These are phyloP conservation scores for Neopestalotiopsis sp. DNA, from an alignment of 2,329 filamentous ascomycete species.

Conservation along the genomic window DNA sequence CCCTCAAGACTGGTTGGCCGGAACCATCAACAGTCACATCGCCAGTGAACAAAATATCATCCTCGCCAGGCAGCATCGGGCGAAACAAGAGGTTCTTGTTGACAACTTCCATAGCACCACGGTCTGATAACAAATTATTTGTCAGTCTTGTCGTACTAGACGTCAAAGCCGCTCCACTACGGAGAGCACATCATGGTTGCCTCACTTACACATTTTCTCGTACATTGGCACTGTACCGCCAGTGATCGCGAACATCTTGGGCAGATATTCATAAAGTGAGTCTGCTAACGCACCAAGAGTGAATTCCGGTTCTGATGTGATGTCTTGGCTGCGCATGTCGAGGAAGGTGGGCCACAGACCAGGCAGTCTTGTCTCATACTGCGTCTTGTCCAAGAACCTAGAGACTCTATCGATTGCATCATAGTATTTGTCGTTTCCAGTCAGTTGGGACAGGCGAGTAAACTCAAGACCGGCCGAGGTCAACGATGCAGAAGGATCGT, in stretches of 20 bases:
- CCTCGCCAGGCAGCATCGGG: conserved; percentile 66
- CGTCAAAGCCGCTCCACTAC: not conserved
- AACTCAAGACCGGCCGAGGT: conserved; percentile 75
- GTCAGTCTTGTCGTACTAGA: not conserved
- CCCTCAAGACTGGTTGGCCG: conserved; percentile 14
- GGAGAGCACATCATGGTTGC: not conserved
- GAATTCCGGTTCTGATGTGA: conserved; percentile 46
- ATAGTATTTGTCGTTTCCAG: conserved; percentile 72
- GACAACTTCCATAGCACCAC: conserved; percentile 62
- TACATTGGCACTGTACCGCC: conserved; percentile 68
- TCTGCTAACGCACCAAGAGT: conserved; percentile 61
- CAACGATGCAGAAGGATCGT: conserved; percentile 43
- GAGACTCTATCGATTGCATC: conserved; percentile 79
- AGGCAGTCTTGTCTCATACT: conserved; percentile 72
- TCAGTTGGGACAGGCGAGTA: conserved; percentile 72
- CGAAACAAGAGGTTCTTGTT: conserved; percentile 71
- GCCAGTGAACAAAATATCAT: conserved; percentile 65
- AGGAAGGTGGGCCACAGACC: conserved; percentile 77
- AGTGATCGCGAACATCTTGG: conserved; percentile 69
- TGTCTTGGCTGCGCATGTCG: conserved; percentile 59
- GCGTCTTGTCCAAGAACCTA: conserved; percentile 68
- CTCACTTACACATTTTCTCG: conserved; percentile 56
- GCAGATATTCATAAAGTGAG: conserved; percentile 65
- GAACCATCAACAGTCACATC: conserved; percentile 26
- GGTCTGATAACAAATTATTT: conserved; percentile 48